Evolutionary conservation across 169 alveolate species (phyloP), one percentile per base, ranked within the genome.

Genomic region (Neospora caninum): DNA sequence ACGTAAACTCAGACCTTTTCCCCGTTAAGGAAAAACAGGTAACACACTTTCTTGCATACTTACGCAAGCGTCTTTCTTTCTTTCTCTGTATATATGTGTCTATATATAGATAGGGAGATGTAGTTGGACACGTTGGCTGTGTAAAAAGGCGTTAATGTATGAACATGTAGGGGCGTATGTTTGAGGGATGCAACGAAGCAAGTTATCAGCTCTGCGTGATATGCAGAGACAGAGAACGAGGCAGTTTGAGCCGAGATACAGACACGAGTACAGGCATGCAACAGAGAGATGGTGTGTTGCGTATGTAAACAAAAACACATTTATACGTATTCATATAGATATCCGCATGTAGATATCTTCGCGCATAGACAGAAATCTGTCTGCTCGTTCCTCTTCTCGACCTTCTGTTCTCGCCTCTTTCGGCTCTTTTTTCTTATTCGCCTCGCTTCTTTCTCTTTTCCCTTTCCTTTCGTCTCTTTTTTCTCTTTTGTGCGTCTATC

Each of bases 21-120:
- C 98, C 98, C 43, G 98, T 98, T 13, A 95, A 94, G 82, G 98
- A 96, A 82, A 97, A 97, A 70, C 96, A 97, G 96, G 98, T 97
- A 84, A 84, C 95, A 91, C 27, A 53, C n/a, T 43, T 39, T 20
- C n/a, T 9, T 69, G 38, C 36, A 69, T 69, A 69, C 41, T 2
- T 69, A 10, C n/a, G 80, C 36, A 20, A 4, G 29, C 18, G 13
- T 69, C 80, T 20, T 4, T 69, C 10, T 4, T 29, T 69, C 31
- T 69, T 6, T 25, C 36, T n/a, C 18, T n/a, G 13, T 69, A 10
- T n/a, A 20, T 69, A 69, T n/a, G 13, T 6, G 38, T 69, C 2
- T 29, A 69, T 69, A 7, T 49, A 49, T 49, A 7, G 4, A 49
- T 58, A 25, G 16, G 25, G 16, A 58, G 31, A 58, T 58, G 70